phyloP scores from a whole-genome alignment of 352 stramenopile genomes.

The Albugo candida region DNA sequence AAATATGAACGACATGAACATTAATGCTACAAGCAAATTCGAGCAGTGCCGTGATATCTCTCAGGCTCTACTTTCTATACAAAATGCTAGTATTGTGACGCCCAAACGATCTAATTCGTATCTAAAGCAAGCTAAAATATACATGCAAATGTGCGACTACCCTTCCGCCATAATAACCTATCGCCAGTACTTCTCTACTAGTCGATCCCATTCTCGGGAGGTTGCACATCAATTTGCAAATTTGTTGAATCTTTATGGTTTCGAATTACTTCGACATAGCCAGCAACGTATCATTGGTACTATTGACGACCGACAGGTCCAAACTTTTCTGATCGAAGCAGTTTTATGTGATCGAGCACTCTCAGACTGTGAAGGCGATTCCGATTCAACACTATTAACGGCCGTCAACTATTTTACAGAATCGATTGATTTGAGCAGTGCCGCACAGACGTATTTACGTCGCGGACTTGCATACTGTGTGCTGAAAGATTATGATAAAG shows the following conservation, averaged over 20 bases:
- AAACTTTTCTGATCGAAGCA: background rate
- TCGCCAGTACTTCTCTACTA: conserved; percentile 44
- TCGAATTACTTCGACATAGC: too few species aligned
- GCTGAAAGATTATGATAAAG: conserved; percentile 36
- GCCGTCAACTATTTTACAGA: conserved; percentile 53
- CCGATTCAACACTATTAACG: conserved; percentile 14
- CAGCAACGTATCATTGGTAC: too few species aligned
- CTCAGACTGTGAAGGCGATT: background rate
- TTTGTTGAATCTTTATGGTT: conserved; percentile 37
- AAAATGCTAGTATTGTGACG: conserved; percentile 57
- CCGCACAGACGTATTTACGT: conserved; percentile 56
- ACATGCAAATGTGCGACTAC: conserved; percentile 50
- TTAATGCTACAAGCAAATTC: conserved; percentile 20
- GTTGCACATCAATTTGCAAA: conserved; percentile 58
- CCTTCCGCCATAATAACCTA: conserved; percentile 67
- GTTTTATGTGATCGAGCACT: background rate
- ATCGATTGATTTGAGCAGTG: conserved; percentile 44
- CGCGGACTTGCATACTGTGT: conserved; percentile 49
- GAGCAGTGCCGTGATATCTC: conserved; percentile 25
- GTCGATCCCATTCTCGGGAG: conserved; percentile 29
- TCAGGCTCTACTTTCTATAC: conserved; percentile 28
- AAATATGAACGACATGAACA: conserved; percentile 18
- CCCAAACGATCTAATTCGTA: conserved; percentile 29
- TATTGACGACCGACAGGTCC: background rate
- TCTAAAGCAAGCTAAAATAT: conserved; percentile 47